These are phyloP conservation scores for Dactylellina sp. DNA, from an alignment of 2,329 filamentous ascomycete species.

Conservation along the genomic window DNA sequence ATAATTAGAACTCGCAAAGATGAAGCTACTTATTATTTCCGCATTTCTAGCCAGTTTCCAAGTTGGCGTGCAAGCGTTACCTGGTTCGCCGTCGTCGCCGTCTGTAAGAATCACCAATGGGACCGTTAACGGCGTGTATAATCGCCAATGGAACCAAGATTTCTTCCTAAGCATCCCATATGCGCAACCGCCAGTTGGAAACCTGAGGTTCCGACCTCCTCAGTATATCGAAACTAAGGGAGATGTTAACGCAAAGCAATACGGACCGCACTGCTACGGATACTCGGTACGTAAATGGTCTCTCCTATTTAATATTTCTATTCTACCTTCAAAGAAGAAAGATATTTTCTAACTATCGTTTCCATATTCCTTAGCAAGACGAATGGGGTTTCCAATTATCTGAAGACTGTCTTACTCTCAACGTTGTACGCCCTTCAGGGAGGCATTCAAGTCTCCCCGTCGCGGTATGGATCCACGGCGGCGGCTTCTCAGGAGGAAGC, in stretches of 20 bases:
- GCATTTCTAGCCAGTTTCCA: neutral
- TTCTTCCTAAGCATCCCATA: slow-evolving; percentile 71
- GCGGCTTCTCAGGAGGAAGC: slow-evolving; percentile 68
- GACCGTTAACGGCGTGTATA: slow-evolving; percentile 66
- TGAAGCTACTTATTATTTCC: neutral
- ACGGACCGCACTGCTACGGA: slow-evolving; percentile 61
- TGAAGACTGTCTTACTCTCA: slow-evolving; percentile 63
- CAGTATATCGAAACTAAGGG: slow-evolving; percentile 60
- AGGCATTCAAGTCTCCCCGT: slow-evolving; percentile 59
- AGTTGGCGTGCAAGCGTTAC: neutral
- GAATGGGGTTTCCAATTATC: neutral
- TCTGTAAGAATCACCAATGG: slow-evolving; percentile 63
- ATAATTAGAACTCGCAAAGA: too few relatives aligned
- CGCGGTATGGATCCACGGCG: slow-evolving; percentile 64
- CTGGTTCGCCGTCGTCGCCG: neutral
- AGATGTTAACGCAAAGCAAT: slow-evolving; percentile 59
- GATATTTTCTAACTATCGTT: too few relatives aligned
- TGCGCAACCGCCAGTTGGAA: slow-evolving; percentile 69
- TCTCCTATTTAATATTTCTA: too few relatives aligned
- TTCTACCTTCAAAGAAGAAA: too few relatives aligned
- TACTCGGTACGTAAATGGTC: too few relatives aligned
- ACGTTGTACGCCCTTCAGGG: slow-evolving; percentile 60
- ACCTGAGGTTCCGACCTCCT: slow-evolving; percentile 66
- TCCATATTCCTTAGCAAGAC: too few relatives aligned
- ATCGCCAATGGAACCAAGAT: slow-evolving; percentile 66